phyloP scores from a whole-genome alignment of 345 rosid genomes.

The Boechera retrofracta region DNA sequence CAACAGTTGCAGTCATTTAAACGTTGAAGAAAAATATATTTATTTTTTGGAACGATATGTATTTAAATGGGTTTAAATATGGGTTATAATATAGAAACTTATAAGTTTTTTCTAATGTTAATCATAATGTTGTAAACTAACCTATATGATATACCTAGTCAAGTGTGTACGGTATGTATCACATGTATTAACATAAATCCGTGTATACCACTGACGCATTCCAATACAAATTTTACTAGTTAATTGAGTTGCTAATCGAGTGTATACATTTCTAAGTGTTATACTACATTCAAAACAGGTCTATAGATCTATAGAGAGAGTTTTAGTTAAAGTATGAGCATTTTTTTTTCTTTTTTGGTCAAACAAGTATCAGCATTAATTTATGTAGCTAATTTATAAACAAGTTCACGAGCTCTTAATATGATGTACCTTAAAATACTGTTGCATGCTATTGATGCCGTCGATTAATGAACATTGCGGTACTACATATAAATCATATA shows the following conservation, averaged over 20 bases:
- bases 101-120: too few relatives aligned
- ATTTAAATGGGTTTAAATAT: too few relatives aligned
- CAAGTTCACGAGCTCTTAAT: neutral
- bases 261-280: neutral
- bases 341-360: too few relatives aligned
- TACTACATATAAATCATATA: neutral
- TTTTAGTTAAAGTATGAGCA: neutral
- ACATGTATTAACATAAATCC: too few relatives aligned
- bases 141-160: too few relatives aligned
- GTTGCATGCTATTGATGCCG: neutral
- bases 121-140: too few relatives aligned
- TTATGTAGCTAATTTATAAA: neutral
- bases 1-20: too few relatives aligned
- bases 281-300: neutral
- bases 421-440: neutral
- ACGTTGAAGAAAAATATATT: too few relatives aligned
- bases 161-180: too few relatives aligned
- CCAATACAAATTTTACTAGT: neutral
- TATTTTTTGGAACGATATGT: too few relatives aligned
- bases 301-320: neutral
- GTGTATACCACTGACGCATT: too few relatives aligned
- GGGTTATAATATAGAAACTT: too few relatives aligned
- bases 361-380: neutral
- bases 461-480: neutral
- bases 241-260: neutral